phyloP scores from a whole-genome alignment of 2,329 filamentous ascomycete genomes.

The Pyrenophora tritici-repentis region DNA sequence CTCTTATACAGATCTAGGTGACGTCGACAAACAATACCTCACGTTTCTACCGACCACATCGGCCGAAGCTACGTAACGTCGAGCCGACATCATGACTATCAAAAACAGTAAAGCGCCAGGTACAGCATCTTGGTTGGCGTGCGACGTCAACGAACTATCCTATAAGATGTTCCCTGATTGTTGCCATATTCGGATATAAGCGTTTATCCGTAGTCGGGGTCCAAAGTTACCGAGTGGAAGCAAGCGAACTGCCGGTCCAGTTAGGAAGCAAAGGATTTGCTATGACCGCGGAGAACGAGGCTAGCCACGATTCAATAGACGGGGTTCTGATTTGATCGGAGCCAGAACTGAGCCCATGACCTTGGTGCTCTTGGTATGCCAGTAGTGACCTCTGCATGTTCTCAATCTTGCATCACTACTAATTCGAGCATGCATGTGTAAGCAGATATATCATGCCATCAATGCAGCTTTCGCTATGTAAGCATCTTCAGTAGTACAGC shows the following conservation, averaged over 20 bases:
- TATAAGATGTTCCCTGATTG: background rate
- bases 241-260: background rate
- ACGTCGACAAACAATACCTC: background rate
- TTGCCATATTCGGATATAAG: background rate
- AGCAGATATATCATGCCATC: too few species aligned
- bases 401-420: slow-evolving; percentile 2
- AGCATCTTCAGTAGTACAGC: background rate
- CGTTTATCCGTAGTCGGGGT: background rate
- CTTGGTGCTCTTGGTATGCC: background rate
- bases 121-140: background rate
- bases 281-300: background rate
- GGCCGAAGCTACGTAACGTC: background rate
- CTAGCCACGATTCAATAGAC: background rate
- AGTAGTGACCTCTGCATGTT: background rate
- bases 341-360: background rate
- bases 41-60: background rate
- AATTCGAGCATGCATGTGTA: background rate
- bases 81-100: slow-evolving; percentile 4
- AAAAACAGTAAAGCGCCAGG: background rate
- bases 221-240: background rate
- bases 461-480: background rate
- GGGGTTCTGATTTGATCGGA: background rate
- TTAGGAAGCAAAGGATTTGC: background rate
- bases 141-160: background rate
- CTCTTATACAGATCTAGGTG: background rate